A percentile compares a stretch with the other conserved stretches of the same genome.
These are phyloP conservation scores for Colletotrichum godetiae DNA, from an alignment of 2,329 filamentous ascomycete species.

Conservation along the genomic window DNA sequence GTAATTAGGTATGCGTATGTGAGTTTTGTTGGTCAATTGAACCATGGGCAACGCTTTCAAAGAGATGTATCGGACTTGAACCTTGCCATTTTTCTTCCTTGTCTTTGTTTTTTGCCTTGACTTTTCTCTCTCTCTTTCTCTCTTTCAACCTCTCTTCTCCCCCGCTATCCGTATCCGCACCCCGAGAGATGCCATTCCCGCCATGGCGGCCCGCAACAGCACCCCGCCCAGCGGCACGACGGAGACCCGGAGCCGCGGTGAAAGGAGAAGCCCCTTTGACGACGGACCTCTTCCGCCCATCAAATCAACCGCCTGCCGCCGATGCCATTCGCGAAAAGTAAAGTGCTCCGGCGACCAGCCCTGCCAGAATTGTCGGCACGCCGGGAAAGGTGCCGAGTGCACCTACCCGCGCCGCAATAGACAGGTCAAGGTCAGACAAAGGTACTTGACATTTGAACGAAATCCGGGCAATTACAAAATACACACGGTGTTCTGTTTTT, in stretches of 20 bases:
- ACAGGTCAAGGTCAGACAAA: constrained; percentile 47
- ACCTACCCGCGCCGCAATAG: constrained; percentile 47
- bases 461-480: neutral
- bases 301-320: constrained; percentile 40
- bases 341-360: constrained; percentile 48
- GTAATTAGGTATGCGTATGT: too few relatives aligned
- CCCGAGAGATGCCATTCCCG: constrained; percentile 10
- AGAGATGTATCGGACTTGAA: neutral
- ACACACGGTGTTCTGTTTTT: neutral
- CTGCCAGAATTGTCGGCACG: constrained; percentile 46
- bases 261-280: constrained; percentile 19
- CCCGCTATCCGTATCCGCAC: neutral
- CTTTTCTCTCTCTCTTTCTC: too few relatives aligned
- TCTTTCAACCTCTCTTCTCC: too few relatives aligned
- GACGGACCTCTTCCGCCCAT: constrained; percentile 34
- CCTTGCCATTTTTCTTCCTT: neutral
- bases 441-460: constrained; percentile 36
- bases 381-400: constrained; percentile 45
- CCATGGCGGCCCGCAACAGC: constrained; percentile 29
- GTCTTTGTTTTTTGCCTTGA: too few relatives aligned
- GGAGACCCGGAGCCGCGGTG: neutral
- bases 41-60: neutral
- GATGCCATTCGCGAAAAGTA: constrained; percentile 48
- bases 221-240: constrained; percentile 20
- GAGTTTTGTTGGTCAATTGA: neutral